phyloP scores from a whole-genome alignment of 495 filamentous ascomycete genomes.

The Podospora australis region DNA sequence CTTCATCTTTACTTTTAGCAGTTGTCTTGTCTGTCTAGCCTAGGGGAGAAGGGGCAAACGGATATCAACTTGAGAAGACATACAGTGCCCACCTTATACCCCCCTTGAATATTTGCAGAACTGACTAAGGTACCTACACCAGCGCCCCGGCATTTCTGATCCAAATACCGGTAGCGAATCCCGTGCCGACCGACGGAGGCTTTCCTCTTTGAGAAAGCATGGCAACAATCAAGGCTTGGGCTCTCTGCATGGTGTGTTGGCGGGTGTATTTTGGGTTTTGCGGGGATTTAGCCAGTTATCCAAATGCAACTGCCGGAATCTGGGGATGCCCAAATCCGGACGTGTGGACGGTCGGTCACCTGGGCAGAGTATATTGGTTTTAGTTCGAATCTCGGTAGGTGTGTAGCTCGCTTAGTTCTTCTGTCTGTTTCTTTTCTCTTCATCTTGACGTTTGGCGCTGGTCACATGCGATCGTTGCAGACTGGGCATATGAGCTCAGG shows the following conservation, averaged over 20 bases:
- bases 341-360: not conserved
- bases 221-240: not conserved
- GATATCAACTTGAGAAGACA: not conserved
- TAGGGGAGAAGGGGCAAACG: not conserved
- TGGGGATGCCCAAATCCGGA: not conserved
- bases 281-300: slow-evolving; percentile 1
- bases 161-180: not conserved
- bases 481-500: too few species aligned
- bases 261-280: not conserved
- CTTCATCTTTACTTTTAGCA: slow-evolving; percentile 5
- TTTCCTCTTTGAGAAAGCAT: not conserved
- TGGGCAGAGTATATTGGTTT: not conserved
- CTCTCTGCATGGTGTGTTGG: not conserved
- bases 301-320: slow-evolving; percentile 9
- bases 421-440: too few species aligned
- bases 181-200: not conserved
- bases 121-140: not conserved
- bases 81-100: not conserved
- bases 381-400: too few species aligned
- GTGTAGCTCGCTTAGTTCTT: too few species aligned
- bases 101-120: not conserved
- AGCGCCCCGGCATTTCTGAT: not conserved
- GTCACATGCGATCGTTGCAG: too few species aligned
- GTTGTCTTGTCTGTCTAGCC: not conserved
- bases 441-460: too few species aligned